Evolutionary conservation across 2,329 filamentous ascomycete species (phyloP).

Genomic region (Penicillium sp.): DNA sequence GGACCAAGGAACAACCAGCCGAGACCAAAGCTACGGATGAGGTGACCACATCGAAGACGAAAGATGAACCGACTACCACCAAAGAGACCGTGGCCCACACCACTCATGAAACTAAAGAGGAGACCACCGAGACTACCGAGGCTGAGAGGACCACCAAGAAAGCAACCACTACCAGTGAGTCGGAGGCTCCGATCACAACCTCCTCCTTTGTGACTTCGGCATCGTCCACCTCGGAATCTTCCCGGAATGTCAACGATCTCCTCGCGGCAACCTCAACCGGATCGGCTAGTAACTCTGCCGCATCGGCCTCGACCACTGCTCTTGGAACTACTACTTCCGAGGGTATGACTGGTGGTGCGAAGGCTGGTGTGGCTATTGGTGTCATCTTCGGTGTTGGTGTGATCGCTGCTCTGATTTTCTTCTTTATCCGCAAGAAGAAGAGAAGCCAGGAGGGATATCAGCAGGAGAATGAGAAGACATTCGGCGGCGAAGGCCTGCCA

Average conservation of each 20-base stretch:
- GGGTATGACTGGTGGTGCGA: conserved; percentile 51
- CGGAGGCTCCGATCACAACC: neutral
- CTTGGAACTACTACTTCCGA: conserved; percentile 22
- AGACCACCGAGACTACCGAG: conserved; percentile 12
- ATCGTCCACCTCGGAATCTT: conserved; percentile 20
- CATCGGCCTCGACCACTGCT: conserved; percentile 27
- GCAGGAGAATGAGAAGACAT: conserved; percentile 63
- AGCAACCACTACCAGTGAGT: neutral
- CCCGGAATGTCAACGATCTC: conserved; percentile 10
- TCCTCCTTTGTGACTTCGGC: conserved; percentile 23
- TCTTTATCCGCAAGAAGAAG: conserved; percentile 72
- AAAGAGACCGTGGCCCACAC: conserved; percentile 13
- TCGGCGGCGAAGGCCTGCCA: conserved; percentile 29
- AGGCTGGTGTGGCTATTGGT: conserved; percentile 83
- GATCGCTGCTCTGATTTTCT: conserved; percentile 66
- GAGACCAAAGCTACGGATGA: conserved; percentile 16
- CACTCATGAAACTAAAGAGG: conserved; percentile 14
- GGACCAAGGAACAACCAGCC: conserved; percentile 15
- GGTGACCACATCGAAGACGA: conserved; percentile 1
- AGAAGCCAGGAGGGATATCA: conserved; percentile 50
- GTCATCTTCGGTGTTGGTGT: conserved; percentile 68
- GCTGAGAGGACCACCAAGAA: conserved; percentile 9
- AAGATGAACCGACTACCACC: conserved; percentile 12
- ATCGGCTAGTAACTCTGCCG: conserved; percentile 21
- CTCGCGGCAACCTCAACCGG: conserved; percentile 18